A percentile compares a stretch with the other conserved stretches of the same genome.
phyloP scores from a whole-genome alignment of 1,284 basidiomycete genomes.

The Moesziomyces sp. region DNA sequence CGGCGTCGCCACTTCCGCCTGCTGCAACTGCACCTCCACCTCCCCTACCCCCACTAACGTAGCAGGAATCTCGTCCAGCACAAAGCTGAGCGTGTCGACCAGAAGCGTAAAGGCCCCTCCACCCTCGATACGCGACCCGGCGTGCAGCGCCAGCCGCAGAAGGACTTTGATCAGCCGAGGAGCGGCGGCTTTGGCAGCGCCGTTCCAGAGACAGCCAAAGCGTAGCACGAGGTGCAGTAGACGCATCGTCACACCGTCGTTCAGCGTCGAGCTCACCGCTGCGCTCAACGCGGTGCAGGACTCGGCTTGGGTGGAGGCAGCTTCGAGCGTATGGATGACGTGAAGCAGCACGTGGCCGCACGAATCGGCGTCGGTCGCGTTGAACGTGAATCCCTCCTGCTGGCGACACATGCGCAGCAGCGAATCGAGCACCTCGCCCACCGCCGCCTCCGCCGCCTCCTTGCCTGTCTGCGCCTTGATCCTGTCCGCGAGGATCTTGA shows the following conservation, averaged over 20 bases:
- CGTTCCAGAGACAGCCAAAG: constrained; percentile 40
- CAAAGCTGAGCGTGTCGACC: constrained; percentile 36
- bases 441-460: constrained; percentile 2
- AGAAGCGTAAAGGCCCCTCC: constrained; percentile 13
- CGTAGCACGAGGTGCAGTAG: constrained; percentile 36
- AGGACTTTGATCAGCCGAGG: constrained; percentile 27
- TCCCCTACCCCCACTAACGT: constrained; percentile 13
- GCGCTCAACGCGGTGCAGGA: background rate
- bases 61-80: constrained; percentile 47
- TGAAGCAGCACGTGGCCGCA: constrained; percentile 28
- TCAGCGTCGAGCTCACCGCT: constrained; percentile 4
- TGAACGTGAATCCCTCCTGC: constrained; percentile 35
- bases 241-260: constrained; percentile 10
- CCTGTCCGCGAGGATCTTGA: constrained; percentile 36
- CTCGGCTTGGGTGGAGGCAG: background rate
- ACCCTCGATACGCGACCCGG: constrained; percentile 13
- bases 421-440: constrained; percentile 23
- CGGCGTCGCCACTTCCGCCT: constrained; percentile 16
- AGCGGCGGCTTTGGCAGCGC: constrained; percentile 14
- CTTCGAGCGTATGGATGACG: constrained; percentile 24
- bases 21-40: constrained; percentile 21
- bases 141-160: constrained; percentile 17
- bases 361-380: constrained; percentile 43
- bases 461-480: constrained; percentile 7
- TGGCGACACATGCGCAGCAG: constrained; percentile 40